These are phyloP conservation scores for Fusarium oxysporum DNA, from an alignment of 2,329 filamentous ascomycete genomes.

Conservation along the genomic window DNA sequence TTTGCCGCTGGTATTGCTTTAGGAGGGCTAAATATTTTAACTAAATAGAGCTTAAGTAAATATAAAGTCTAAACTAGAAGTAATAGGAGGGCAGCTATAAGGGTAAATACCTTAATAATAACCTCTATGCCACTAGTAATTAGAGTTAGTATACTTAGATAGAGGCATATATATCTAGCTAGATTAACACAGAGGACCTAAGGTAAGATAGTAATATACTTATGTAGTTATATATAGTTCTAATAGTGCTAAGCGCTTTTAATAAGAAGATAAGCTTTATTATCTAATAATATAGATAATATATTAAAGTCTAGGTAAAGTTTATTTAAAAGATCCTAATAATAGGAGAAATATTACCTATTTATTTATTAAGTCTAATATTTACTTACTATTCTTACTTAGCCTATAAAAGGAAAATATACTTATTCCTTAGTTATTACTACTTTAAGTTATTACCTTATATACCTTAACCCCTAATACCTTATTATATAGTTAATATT, in stretches of 20 bases:
- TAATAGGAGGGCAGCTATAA: no score
- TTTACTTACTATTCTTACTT: background rate
- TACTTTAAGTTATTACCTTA: background rate
- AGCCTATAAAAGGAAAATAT: background rate
- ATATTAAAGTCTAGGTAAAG: background rate
- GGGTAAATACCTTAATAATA: no score
- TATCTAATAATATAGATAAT: background rate
- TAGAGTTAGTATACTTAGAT: no score
- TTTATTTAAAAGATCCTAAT: background rate
- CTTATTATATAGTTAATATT: background rate
- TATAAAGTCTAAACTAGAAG: no score
- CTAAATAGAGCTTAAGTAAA: no score
- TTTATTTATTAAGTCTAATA: background rate
- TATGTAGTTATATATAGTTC: background rate
- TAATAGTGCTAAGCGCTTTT: background rate
- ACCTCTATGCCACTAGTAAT: no score
- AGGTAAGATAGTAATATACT: background rate
- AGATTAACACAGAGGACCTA: background rate
- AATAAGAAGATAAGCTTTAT: background rate
- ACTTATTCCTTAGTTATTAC: background rate
- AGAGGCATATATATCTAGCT: no score
- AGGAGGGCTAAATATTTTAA: background rate
- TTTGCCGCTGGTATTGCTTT: fast-evolving
- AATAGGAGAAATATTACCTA: background rate
- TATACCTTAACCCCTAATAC: background rate